Evolutionary conservation across 768 basidiomycete genomes (phyloP), one percentile per base, ranked within the genome.

Genomic region (Tricholoma terreum): DNA sequence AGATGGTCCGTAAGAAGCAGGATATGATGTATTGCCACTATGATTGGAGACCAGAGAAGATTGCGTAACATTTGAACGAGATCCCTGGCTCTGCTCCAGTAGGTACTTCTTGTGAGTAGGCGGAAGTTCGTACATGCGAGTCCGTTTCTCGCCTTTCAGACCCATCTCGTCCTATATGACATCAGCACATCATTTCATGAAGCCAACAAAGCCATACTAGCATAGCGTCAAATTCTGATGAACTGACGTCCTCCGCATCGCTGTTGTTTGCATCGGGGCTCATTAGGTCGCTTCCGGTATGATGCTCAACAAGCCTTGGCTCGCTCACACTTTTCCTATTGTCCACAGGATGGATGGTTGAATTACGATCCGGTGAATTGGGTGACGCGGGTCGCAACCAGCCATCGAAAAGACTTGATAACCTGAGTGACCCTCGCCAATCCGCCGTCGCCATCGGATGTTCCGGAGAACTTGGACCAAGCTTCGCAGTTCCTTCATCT

Each of bases 281-380:
- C 48, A 61, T 64, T 24, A 64, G 31, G 34, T 63, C 66, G 21
- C 70, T 74, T 3, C 75, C 73, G 12, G 71, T 73, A 48, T 75
- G 68, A 43, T 80, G 79, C 42, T 84, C 77, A 12, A 87, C 70
- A 5, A 85, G 77, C 30, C 75, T 79, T 0, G 89, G 90, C 56
- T 89, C 90, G 67, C 90, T 92, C 53, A 90, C 85, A 56, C 78
- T 86, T 71, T 81, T 85, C 61, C 82, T 76, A 57, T 75, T 77
- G 40, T 75, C 75, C 0, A 73, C 54, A 4, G 69, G 63, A 2
- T 69, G 63, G 21, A 73, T 60, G 15, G 71, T 69, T 21, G 71
- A 75, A 38, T 66, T 71, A 45, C 69, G 71, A 21, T 60, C 70
- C 2, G 78, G 66, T 33, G 71, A 58, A 21, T 60, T 70, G 3